These are phyloP conservation scores for Microbotryum silenes-acaulis DNA, from an alignment of 1,284 basidiomycete genomes.

Conservation along the genomic window DNA sequence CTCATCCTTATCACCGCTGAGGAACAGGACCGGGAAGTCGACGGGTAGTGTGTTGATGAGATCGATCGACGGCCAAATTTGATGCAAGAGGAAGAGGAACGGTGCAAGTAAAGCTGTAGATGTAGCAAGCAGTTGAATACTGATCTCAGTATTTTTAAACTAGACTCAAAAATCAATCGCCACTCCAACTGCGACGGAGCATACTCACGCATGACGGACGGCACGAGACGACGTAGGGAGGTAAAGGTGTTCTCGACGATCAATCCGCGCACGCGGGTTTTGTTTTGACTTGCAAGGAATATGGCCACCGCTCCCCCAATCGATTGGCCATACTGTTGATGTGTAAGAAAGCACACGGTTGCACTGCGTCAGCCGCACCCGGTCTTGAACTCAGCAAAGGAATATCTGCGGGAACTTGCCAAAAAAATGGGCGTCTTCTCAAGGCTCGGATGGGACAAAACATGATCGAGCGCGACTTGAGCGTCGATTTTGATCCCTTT, in stretches of 20 bases:
- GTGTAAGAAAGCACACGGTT: constrained; percentile 41
- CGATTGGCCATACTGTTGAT: constrained; percentile 73
- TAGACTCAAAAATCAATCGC: too few species aligned
- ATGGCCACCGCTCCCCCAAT: constrained; percentile 94
- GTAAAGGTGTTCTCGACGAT: constrained; percentile 91
- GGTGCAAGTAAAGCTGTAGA: constrained; percentile 51
- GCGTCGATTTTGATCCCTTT: constrained; percentile 48
- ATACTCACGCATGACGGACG: neutral
- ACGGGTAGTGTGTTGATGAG: constrained; percentile 31
- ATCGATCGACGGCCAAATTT: constrained; percentile 59
- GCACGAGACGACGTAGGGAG: constrained; percentile 48
- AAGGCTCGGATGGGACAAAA: constrained; percentile 61
- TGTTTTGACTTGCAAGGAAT: constrained; percentile 73
- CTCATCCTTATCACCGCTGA: constrained; percentile 69
- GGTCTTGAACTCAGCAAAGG: too few species aligned
- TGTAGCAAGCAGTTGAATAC: too few species aligned
- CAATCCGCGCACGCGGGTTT: constrained; percentile 55
- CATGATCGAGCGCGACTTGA: constrained; percentile 56
- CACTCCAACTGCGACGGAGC: too few species aligned
- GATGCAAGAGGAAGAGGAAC: constrained; percentile 72
- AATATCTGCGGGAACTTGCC: constrained; percentile 5
- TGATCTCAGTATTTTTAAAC: too few species aligned
- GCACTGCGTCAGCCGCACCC: constrained; percentile 11
- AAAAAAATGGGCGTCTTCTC: constrained; percentile 60
- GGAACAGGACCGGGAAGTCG: constrained; percentile 72